Conservation (phyloP, 2,329 filamentous ascomycete species). For the Pseudogymnoascus sp. region DNA sequence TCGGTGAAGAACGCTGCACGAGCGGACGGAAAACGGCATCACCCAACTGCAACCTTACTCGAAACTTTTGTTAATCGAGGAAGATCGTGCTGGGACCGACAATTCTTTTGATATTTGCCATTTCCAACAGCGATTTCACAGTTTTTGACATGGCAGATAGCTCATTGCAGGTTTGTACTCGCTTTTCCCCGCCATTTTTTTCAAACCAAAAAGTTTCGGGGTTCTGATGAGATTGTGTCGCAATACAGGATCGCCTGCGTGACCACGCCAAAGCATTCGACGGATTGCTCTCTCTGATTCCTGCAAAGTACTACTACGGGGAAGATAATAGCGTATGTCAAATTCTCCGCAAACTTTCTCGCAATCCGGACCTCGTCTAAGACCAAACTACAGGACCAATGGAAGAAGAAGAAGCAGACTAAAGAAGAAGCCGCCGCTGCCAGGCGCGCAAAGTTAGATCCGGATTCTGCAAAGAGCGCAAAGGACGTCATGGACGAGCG, state of each 20-base stretch:
- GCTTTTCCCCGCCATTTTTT: constrained; percentile 19
- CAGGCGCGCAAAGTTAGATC: constrained; percentile 82
- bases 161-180: constrained; percentile 23
- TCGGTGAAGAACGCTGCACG: constrained; percentile 3
- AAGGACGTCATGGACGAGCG: constrained; percentile 88
- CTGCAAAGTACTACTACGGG: constrained; percentile 62
- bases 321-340: constrained; percentile 57
- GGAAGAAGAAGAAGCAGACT: constrained; percentile 90
- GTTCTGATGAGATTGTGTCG: constrained; percentile 11
- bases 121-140: constrained; percentile 3
- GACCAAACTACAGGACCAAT: constrained; percentile 62
- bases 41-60: constrained; percentile 2
- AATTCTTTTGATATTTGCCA: background rate
- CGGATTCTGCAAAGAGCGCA: constrained; percentile 80
- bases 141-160: constrained; percentile 25
- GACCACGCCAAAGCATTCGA: constrained; percentile 32
- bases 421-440: constrained; percentile 78
- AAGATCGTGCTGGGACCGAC: background rate
- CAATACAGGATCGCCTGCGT: constrained; percentile 41
- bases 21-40: constrained; percentile 1
- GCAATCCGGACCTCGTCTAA: constrained; percentile 1
- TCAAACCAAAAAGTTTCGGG: background rate
- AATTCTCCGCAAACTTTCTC: constrained; percentile 6
- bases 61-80: background rate
- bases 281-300: constrained; percentile 60